These are phyloP conservation scores for Ophiostoma australiae DNA, from an alignment of 2,329 filamentous ascomycete species.

Conservation along the genomic window DNA sequence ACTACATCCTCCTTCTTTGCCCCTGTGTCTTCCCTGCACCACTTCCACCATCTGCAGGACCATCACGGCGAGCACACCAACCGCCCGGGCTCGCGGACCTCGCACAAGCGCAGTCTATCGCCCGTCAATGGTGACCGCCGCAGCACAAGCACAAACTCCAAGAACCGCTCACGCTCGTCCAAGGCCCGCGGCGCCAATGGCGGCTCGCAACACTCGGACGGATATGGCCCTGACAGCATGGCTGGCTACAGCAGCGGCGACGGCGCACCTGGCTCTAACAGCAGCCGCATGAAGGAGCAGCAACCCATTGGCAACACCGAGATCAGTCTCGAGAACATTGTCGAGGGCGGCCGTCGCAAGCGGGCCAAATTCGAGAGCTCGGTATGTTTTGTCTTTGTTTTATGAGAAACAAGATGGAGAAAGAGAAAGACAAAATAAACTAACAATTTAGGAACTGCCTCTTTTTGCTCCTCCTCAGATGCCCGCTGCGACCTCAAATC, in stretches of 20 bases:
- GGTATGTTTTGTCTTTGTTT: conserved; percentile 47
- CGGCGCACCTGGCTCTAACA: conserved; percentile 69
- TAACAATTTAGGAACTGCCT: conserved; percentile 69
- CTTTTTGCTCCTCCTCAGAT: conserved; percentile 93
- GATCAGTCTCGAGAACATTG: conserved; percentile 96
- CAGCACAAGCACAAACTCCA: conserved; percentile 59
- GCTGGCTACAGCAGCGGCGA: conserved; percentile 86
- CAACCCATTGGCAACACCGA: conserved; percentile 75
- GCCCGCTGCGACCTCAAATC: conserved; percentile 89
- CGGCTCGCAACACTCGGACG: conserved; percentile 45
- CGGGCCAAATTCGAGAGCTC: conserved; percentile 94
- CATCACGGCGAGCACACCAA: conserved; percentile 58
- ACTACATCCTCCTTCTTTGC: conserved; percentile 10
- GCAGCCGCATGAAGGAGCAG: conserved; percentile 75
- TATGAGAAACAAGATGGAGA: neutral
- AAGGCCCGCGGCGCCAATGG: conserved; percentile 56
- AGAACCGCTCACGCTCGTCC: conserved; percentile 61
- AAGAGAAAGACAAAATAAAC: neutral
- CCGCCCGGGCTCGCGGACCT: conserved; percentile 64
- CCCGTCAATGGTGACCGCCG: conserved; percentile 71
- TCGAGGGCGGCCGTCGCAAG: conserved; percentile 93
- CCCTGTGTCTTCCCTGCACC: conserved; percentile 11
- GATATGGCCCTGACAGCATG: conserved; percentile 54
- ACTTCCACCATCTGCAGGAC: conserved; percentile 23
- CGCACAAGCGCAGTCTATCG: conserved; percentile 73